Percentiles rank a stretch among this genome's conserved stretches.
Evolutionary conservation across 1,284 basidiomycete species (phyloP).

Genomic region (Boletus smithii): DNA sequence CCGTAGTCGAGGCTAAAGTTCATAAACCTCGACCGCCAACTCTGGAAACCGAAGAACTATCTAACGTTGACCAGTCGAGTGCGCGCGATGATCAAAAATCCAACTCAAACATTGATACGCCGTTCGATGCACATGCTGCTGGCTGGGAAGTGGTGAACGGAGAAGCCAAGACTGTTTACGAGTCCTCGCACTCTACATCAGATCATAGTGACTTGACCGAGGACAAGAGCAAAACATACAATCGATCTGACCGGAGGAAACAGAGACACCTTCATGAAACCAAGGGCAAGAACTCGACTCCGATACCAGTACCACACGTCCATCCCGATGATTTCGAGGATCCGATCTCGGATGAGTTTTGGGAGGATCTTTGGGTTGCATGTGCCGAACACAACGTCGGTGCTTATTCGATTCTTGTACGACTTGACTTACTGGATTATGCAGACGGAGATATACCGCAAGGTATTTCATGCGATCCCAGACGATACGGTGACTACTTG

Average conservation of each 20-base stretch:
- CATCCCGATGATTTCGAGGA: slow-evolving; percentile 82
- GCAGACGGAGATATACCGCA: slow-evolving; percentile 90
- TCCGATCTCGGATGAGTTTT: slow-evolving; percentile 82
- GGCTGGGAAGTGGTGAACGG: slow-evolving; percentile 44
- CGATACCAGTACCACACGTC: slow-evolving; percentile 67
- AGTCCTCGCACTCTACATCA: slow-evolving; percentile 43
- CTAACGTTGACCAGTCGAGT: slow-evolving; percentile 29
- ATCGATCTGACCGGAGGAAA: slow-evolving; percentile 52
- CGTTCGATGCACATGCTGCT: slow-evolving; percentile 36
- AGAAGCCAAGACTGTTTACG: slow-evolving; percentile 42
- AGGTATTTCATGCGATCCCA: slow-evolving; percentile 88
- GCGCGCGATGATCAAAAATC: slow-evolving; percentile 14
- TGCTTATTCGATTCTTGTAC: slow-evolving; percentile 16
- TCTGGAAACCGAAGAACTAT: slow-evolving; percentile 36
- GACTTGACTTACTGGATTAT: slow-evolving; percentile 14
- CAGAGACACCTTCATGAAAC: slow-evolving; percentile 60
- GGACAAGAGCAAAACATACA: slow-evolving; percentile 49
- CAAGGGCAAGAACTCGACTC: slow-evolving; percentile 53
- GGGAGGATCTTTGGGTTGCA: slow-evolving; percentile 86
- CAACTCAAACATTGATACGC: slow-evolving; percentile 17
- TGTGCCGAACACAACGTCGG: slow-evolving; percentile 81
- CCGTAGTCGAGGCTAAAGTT: slow-evolving; percentile 70
- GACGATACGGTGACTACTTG: slow-evolving; percentile 90
- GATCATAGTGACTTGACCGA: slow-evolving; percentile 47
- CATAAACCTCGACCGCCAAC: slow-evolving; percentile 40